A percentile compares a stretch with the other conserved stretches of the same genome.
These are phyloP conservation scores for Casuarina glauca DNA, from an alignment of 306 rosid species.

Conservation along the genomic window DNA sequence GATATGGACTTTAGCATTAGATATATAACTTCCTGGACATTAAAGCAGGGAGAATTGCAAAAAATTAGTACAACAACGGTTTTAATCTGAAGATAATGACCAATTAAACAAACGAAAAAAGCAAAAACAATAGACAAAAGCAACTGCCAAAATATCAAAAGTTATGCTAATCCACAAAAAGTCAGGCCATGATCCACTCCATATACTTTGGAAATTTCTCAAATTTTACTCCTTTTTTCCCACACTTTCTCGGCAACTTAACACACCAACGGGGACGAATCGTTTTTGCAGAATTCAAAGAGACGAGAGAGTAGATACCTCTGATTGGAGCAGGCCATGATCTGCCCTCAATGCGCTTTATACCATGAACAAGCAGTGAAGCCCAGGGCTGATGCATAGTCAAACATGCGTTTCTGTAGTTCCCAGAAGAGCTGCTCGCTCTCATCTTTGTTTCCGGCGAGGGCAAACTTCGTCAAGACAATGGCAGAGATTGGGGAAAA, in stretches of 20 bases:
- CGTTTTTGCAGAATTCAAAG: not conserved
- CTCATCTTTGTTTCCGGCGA: slow-evolving; percentile 29
- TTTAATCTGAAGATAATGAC: not conserved
- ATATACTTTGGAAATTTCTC: too few species aligned
- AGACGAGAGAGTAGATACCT: slow-evolving; percentile 38
- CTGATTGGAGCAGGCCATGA: slow-evolving; percentile 86
- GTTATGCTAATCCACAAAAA: too few species aligned
- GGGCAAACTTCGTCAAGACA: not conserved
- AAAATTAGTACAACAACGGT: not conserved
- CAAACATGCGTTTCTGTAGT: slow-evolving; percentile 75
- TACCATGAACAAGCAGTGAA: slow-evolving; percentile 83
- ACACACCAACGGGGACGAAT: not conserved
- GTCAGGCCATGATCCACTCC: not conserved
- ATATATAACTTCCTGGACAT: not conserved
- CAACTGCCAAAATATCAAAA: not conserved
- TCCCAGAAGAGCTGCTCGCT: slow-evolving; percentile 41
- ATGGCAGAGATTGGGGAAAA: too few species aligned
- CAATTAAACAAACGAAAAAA: not conserved
- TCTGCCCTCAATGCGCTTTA: slow-evolving; percentile 90
- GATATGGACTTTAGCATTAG: not conserved
- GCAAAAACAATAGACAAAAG: too few species aligned
- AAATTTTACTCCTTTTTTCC: not conserved
- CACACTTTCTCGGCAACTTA: not conserved
- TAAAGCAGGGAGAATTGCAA: not conserved
- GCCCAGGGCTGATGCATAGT: slow-evolving; percentile 99